Percentiles rank a stretch among this genome's conserved stretches.
Conservation (phyloP, 306 rosid genomes). For the Ammopiptanthus mongolicus region DNA sequence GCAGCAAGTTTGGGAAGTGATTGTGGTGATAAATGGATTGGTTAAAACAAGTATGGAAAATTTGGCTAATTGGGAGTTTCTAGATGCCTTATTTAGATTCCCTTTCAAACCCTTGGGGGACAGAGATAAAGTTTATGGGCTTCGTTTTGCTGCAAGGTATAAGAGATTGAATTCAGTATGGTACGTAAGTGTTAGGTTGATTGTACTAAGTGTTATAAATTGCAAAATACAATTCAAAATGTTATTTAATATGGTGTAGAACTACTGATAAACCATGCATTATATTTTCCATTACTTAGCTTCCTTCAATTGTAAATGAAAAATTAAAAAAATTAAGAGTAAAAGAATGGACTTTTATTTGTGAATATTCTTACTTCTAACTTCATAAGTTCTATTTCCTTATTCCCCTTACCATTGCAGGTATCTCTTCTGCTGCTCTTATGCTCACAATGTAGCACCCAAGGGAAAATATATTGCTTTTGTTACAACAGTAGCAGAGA, state of each 20-base stretch:
- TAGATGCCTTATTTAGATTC: conserved; percentile 70
- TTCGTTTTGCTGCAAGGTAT: conserved; percentile 52
- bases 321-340: not conserved
- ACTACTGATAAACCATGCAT: not conserved
- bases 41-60: conserved; percentile 51
- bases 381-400: not conserved
- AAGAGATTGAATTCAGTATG: conserved; percentile 61
- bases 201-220: conserved; percentile 5
- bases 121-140: conserved; percentile 63
- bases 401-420: conserved; percentile 25
- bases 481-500: conserved; percentile 68
- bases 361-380: not conserved
- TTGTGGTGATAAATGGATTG: conserved; percentile 62
- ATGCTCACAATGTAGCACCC: conserved; percentile 76
- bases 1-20: conserved; percentile 69
- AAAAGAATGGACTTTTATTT: not conserved
- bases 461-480: conserved; percentile 79
- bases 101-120: conserved; percentile 65
- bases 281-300: not conserved
- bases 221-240: not conserved
- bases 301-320: not conserved
- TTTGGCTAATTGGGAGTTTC: conserved; percentile 78
- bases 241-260: not conserved
- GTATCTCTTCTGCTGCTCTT: conserved; percentile 88
- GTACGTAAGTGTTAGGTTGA: conserved; percentile 85